Conservation (phyloP, 768 basidiomycete species). For the Suillus hirtellus region DNA sequence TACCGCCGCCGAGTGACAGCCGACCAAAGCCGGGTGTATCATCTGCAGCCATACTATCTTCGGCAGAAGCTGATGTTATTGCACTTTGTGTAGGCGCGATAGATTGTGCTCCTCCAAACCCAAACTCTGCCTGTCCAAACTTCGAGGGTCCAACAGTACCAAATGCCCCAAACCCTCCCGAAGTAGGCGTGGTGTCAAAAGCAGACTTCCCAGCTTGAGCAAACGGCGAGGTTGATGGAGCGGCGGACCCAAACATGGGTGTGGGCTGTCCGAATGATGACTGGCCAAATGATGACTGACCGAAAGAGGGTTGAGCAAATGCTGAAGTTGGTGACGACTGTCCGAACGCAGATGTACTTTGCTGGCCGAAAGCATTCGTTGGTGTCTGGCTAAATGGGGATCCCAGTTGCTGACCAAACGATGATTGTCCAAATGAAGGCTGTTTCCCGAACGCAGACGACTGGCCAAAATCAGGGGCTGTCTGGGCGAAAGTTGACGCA, state of each 20-base stretch:
- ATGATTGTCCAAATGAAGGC: slow-evolving; percentile 11
- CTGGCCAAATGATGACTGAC: slow-evolving; percentile 37
- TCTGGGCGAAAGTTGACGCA: slow-evolving; percentile 15
- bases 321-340: slow-evolving; percentile 35
- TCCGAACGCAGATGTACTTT: slow-evolving; percentile 30
- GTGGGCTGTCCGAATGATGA: slow-evolving; percentile 25
- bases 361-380: slow-evolving; percentile 23
- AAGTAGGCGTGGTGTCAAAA: slow-evolving; percentile 26
- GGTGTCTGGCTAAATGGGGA: slow-evolving; percentile 38
- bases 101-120: slow-evolving; percentile 19
- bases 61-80: slow-evolving; percentile 15
- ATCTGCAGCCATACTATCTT: slow-evolving; percentile 36
- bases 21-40: slow-evolving; percentile 32
- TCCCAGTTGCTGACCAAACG: slow-evolving; percentile 32
- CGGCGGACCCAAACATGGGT: slow-evolving; percentile 14
- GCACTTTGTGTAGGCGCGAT: slow-evolving; percentile 1
- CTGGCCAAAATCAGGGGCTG: slow-evolving; percentile 37
- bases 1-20: slow-evolving; percentile 31
- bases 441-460: slow-evolving; percentile 29
- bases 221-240: slow-evolving; percentile 21
- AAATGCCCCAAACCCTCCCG: slow-evolving; percentile 35
- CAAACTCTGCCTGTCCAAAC: slow-evolving; percentile 34
- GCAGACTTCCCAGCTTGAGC: slow-evolving; percentile 19
- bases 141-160: slow-evolving; percentile 31
- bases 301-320: slow-evolving; percentile 25